Percentiles rank a stretch among this genome's conserved stretches.
phyloP scores from a whole-genome alignment of 495 filamentous ascomycete species.

The Penicillium silybi region DNA sequence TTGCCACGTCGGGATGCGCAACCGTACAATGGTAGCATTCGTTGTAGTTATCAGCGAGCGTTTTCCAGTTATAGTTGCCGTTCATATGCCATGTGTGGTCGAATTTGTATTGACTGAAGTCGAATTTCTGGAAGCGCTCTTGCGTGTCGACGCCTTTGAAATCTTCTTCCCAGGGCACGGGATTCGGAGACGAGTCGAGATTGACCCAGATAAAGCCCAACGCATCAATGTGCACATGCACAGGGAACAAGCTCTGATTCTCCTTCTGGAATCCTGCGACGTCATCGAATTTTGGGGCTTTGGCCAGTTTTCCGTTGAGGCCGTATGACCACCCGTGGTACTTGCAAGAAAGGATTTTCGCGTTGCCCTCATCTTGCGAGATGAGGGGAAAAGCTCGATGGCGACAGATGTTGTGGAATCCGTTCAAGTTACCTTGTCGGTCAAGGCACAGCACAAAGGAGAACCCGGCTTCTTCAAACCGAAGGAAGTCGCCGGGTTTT shows the following conservation, averaged over 20 bases:
- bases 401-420: slow-evolving; percentile 55
- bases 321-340: slow-evolving; percentile 62
- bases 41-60: slow-evolving; percentile 51
- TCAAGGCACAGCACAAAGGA: slow-evolving; percentile 44
- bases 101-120: slow-evolving; percentile 47
- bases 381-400: slow-evolving; percentile 56
- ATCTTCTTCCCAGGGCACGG: slow-evolving; percentile 46
- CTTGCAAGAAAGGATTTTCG: slow-evolving; percentile 51
- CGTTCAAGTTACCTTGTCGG: slow-evolving; percentile 44
- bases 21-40: slow-evolving; percentile 52
- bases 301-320: slow-evolving; percentile 52
- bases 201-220: slow-evolving; percentile 52
- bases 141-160: slow-evolving; percentile 42
- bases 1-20: slow-evolving; percentile 44
- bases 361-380: slow-evolving; percentile 40
- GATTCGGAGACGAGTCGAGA: slow-evolving; percentile 37
- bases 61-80: slow-evolving; percentile 52
- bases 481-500: slow-evolving; percentile 46
- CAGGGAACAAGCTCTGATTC: slow-evolving; percentile 41
- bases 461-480: slow-evolving; percentile 45
- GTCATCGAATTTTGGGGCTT: slow-evolving; percentile 53
- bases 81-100: slow-evolving; percentile 51
- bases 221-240: slow-evolving; percentile 44
- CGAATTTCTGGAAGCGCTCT: slow-evolving; percentile 34
- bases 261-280: slow-evolving; percentile 51